phyloP scores from a whole-genome alignment of 306 rosid genomes.

The Adenanthera pavonina region DNA sequence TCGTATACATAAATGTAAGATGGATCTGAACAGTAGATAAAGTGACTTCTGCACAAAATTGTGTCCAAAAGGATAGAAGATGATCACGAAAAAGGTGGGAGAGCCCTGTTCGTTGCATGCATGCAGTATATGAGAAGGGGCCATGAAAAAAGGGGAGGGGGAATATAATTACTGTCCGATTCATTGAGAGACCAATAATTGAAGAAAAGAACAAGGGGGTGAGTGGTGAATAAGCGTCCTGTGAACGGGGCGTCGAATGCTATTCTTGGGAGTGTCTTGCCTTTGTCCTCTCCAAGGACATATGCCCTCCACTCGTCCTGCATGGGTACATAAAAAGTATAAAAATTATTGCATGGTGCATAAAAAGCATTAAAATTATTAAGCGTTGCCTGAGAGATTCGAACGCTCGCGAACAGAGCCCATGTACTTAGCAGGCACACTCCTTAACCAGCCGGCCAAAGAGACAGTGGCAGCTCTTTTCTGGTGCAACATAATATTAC shows the following conservation, averaged over 20 bases:
- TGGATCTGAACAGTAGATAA: too few species aligned
- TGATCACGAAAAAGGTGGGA: too few species aligned
- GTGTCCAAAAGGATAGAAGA: too few species aligned
- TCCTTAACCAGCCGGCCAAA: slow-evolving; percentile 81
- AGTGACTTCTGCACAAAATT: too few species aligned
- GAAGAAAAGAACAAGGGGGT: not conserved
- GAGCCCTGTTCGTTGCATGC: too few species aligned
- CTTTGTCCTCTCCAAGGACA: not conserved
- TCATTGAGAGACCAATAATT: not conserved
- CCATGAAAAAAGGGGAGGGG: not conserved
- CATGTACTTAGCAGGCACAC: slow-evolving; percentile 67
- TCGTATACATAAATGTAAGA: too few species aligned
- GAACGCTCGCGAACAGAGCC: slow-evolving; percentile 57
- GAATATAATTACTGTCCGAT: too few species aligned
- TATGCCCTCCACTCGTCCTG: not conserved
- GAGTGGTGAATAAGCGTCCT: not conserved
- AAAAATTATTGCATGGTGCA: not conserved
- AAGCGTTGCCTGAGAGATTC: slow-evolving; percentile 58
- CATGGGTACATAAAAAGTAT: too few species aligned
- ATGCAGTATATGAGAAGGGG: too few species aligned
- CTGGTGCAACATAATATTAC: too few species aligned
- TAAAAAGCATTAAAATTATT: too few species aligned
- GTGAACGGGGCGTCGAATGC: not conserved
- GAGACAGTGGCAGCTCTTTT: slow-evolving; percentile 45
- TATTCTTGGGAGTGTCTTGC: not conserved